These are phyloP conservation scores for Saccharomyces uvarum DNA, from an alignment of 1,139 yeast genomes.

Conservation along the genomic window DNA sequence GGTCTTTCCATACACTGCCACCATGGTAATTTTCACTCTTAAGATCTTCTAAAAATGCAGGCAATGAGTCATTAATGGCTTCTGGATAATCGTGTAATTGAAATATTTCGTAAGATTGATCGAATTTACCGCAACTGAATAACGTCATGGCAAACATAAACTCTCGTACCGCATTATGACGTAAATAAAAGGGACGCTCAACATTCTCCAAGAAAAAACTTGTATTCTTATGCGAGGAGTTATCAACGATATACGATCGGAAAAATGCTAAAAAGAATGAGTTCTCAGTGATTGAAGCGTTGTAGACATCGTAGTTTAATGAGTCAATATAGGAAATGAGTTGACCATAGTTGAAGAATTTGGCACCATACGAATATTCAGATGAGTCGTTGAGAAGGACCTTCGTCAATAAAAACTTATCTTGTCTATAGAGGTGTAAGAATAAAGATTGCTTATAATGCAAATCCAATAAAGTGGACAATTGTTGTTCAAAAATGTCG, in stretches of 20 bases:
- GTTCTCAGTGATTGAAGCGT: conserved; percentile 12
- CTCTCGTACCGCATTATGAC: conserved; percentile 19
- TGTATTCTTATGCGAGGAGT: conserved; percentile 10
- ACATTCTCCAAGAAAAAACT: conserved; percentile 16
- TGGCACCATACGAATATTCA: conserved; percentile 22
- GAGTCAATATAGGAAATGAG: conserved; percentile 19
- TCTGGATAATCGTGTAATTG: conserved; percentile 20
- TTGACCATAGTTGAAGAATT: conserved; percentile 21
- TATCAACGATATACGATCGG: conserved; percentile 10
- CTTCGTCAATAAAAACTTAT: conserved; percentile 17
- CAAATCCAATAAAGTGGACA: conserved; percentile 19
- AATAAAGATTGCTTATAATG: conserved; percentile 26
- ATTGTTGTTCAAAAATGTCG: conserved; percentile 16
- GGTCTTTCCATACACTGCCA: conserved; percentile 20
- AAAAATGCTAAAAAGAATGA: conserved; percentile 19
- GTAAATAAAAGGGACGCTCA: conserved; percentile 18
- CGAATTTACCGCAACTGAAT: conserved; percentile 23
- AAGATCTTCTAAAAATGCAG: conserved; percentile 14
- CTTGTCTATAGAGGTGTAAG: conserved; percentile 21
- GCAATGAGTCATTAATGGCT: conserved; percentile 12
- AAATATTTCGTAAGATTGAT: conserved; percentile 22
- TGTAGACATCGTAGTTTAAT: conserved; percentile 15
- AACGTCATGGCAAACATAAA: conserved; percentile 24
- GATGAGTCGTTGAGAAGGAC: conserved; percentile 19
- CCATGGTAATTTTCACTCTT: conserved; percentile 8